Evolutionary conservation across 1,139 yeast genomes (phyloP), one percentile per base, ranked within the genome.

Genomic region (Sugiyamaella castrensis): DNA sequence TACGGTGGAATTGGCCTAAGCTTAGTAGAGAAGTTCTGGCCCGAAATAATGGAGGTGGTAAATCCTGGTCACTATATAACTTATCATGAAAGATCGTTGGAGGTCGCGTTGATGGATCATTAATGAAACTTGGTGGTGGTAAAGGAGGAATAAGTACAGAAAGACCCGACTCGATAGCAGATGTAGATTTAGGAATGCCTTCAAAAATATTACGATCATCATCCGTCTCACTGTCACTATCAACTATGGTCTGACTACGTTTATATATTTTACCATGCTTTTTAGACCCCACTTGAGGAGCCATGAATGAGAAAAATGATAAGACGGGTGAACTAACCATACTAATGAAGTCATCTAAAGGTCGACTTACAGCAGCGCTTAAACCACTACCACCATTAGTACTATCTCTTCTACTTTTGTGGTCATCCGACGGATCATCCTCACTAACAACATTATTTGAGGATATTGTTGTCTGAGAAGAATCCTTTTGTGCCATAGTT

Each of bases 71-170:
- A 33, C 70, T 72, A 66, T 92, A 92, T 24, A 80, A 71, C 57
- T 84, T 80, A 63, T 92, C 98, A 65, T 92, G 98, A 57, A 92
- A 58, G 70, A 87, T 81, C 1, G 69, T 62, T 11, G 79, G 75
- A 5, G 75, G 73, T 35, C 96, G 71, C 1, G 70, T 53, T 0
- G 64, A 66, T 0, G 84, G 95, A 61, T 89, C 87, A 32, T 79
- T 77, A 16, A 92, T 79, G 64, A 78, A 92, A 48, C 77, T 75
- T 47, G 73, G 61, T 0, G 91, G 77, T 0, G 98, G 98, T 8
- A 85, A 69, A 1, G 97, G 96, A 0, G 98, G 98, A n/a, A 87
- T 67, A 2, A 92, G 68, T 9, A 89, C 77, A 1, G 89, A 77
- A 1, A 88, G 79, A 0, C 95, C 95, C 1, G 95, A 82, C 55